These are phyloP conservation scores for Pelargonium myrrhifolium DNA, from an alignment of 441 rosid species.

Conservation along the genomic window DNA sequence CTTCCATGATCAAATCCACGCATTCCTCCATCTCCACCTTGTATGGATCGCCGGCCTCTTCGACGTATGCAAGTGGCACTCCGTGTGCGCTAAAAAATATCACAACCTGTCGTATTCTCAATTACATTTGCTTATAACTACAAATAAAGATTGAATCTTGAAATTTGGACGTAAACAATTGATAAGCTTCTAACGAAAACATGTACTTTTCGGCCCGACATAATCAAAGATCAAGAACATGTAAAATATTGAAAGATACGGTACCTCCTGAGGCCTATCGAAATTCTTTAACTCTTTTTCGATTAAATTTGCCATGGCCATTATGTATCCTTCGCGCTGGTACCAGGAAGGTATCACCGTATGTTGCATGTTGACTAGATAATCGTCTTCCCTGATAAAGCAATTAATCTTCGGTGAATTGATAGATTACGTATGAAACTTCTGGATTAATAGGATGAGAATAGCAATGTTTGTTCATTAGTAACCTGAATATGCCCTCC, in stretches of 20 bases:
- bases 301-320: conserved; percentile 74
- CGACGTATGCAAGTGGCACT: conserved; percentile 96
- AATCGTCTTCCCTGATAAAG: conserved; percentile 77
- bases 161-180: not conserved
- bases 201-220: not conserved
- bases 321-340: conserved; percentile 93
- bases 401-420: conserved; percentile 20
- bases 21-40: conserved; percentile 99
- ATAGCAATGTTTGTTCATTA: conserved; percentile 10
- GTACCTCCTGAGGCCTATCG: conserved; percentile 66
- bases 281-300: conserved; percentile 64
- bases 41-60: conserved; percentile 99
- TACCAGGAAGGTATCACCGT: conserved; percentile 99
- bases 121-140: conserved; percentile 13
- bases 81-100: conserved; percentile 99
- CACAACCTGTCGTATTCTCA: conserved; percentile 52
- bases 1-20: conserved; percentile 90
- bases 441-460: conserved; percentile 8
- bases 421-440: conserved; percentile 5
- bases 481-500: conserved; percentile 84
- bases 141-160: not conserved
- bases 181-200: conserved; percentile 2
- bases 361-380: conserved; percentile 95
- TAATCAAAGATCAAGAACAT: not conserved
- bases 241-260: conserved; percentile 5